phyloP scores from a whole-genome alignment of 805 yeast species.

The Metahyphopichia silvanorum region DNA sequence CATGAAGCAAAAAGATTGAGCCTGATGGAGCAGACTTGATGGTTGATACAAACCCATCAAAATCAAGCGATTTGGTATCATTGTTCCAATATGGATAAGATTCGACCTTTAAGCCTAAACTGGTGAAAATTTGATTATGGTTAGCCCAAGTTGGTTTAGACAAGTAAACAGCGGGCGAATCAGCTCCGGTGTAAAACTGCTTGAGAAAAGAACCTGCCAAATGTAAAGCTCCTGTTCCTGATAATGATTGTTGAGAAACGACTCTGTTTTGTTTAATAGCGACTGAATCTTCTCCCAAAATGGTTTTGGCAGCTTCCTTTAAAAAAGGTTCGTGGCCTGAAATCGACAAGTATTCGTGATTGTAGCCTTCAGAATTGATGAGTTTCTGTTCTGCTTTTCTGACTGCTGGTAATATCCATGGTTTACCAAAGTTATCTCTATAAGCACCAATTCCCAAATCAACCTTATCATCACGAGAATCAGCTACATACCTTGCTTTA shows the following conservation, averaged over 20 bases:
- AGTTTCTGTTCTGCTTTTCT: constrained; percentile 63
- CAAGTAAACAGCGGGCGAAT: constrained; percentile 54
- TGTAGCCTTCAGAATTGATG: constrained; percentile 55
- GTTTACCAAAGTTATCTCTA: constrained; percentile 65
- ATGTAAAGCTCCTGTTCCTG: constrained; percentile 92
- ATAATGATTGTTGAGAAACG: constrained; percentile 70
- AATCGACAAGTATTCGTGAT: constrained; percentile 89
- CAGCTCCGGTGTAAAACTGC: constrained; percentile 42
- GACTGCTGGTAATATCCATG: constrained; percentile 72
- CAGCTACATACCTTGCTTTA: constrained; percentile 61
- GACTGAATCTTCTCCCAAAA: constrained; percentile 59
- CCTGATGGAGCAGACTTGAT: constrained; percentile 69
- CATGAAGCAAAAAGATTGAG: constrained; percentile 79
- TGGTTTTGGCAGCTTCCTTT: constrained; percentile 66
- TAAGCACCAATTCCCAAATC: constrained; percentile 86
- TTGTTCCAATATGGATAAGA: constrained; percentile 86
- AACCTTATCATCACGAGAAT: constrained; percentile 62
- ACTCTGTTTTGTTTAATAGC: constrained; percentile 48
- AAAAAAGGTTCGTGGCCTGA: constrained; percentile 70
- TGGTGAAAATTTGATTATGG: constrained; percentile 78
- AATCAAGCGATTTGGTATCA: constrained; percentile 63
- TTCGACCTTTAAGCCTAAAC: constrained; percentile 63
- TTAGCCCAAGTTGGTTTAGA: constrained; percentile 98
- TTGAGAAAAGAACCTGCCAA: constrained; percentile 72
- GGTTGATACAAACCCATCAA: constrained; percentile 62